Conservation (phyloP, 352 stramenopile species). For the Phytophthora crassamura region DNA sequence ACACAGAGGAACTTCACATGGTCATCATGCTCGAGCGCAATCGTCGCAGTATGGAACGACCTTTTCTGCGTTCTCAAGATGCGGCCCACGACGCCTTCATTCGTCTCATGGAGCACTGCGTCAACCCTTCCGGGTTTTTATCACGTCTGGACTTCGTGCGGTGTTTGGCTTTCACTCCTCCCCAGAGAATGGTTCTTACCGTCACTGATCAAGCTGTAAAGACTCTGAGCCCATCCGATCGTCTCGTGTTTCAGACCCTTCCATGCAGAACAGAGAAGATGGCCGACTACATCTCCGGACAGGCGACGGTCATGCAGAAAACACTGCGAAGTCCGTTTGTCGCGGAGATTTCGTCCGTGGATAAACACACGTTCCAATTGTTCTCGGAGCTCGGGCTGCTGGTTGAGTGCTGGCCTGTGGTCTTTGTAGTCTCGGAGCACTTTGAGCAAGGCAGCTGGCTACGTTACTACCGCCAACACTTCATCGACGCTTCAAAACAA, state of each 20-base stretch:
- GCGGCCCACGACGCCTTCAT: conserved; percentile 54
- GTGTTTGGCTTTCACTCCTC: conserved; percentile 44
- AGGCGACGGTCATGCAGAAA: conserved; percentile 47
- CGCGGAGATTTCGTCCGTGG: conserved; percentile 26
- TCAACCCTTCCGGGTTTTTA: conserved; percentile 55
- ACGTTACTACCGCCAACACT: conserved; percentile 29
- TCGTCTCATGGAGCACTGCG: conserved; percentile 58
- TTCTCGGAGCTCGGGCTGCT: conserved; percentile 70
- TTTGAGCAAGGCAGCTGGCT: conserved; percentile 51
- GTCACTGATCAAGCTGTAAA: conserved; percentile 15
- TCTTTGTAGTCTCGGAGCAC: conserved; percentile 60
- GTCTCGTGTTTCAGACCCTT: conserved; percentile 53
- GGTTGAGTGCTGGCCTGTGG: conserved; percentile 63
- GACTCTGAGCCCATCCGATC: conserved; percentile 3
- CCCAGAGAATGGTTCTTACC: conserved; percentile 49
- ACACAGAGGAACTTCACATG: conserved; percentile 54
- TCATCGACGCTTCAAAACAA: conserved; percentile 4
- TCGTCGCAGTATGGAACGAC: conserved; percentile 47
- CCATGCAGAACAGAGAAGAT: conserved; percentile 54
- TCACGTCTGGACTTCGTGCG: conserved; percentile 55
- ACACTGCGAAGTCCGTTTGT: conserved; percentile 52
- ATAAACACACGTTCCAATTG: conserved; percentile 67
- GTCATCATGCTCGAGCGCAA: conserved; percentile 55
- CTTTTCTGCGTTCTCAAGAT: conserved; percentile 57
- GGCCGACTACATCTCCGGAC: conserved; percentile 39